Base-by-base conservation (phyloP, 2,329 filamentous ascomycete species). In the Penicillium fuscoglaucum region DNA sequence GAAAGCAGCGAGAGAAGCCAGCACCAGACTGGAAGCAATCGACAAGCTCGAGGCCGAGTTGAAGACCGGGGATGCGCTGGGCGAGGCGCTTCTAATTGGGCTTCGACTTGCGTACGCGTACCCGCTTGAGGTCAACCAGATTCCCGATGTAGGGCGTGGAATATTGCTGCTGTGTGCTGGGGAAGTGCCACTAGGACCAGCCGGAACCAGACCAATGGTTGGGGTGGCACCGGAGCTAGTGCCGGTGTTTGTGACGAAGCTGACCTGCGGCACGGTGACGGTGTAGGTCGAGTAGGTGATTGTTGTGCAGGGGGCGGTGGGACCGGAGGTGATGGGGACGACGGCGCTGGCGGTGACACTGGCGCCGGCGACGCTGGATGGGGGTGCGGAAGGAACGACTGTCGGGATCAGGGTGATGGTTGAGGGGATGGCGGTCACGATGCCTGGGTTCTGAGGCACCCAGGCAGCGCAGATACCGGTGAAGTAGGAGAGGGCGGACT, bases 391-490 rank as follows among this genome's bases (percentile, higher is more conserved):
- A 48, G 55, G 55, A 35, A 29, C 50, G 6, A 78, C 69, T 26
- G 79, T 78, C 15, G 77, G 76, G 29, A 72, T 71, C n/a, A 82
- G 74, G 7, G 78, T 80, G 75, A 88, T 83, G 55, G 82, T 82
- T 40, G 82, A 81, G 26, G 89, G 86, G 66, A 91, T 86, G 62
- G 84, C 87, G 50, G 90, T 96, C 71, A 91, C 85, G 69, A 98
- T 90, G 63, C 83, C 90, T n/a, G 93, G 91, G 84, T 97, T 96
- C 72, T 84, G 68, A 17, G 83, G 80, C 37, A 91, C 83, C 76
- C 88, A 88, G 53, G 83, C 79, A 58, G 90, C 91, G 80, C 93
- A 98, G 78, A 98, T 90, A 74, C 93, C 93, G 76, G 93, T 88
- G 82, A 97, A 89, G 85, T 90, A 96, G 69, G 84, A 84, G 59